A percentile compares a stretch with the other conserved stretches of the same genome.
These are phyloP conservation scores for Xylaria sp. DNA, from an alignment of 2,329 filamentous ascomycete species.

Conservation along the genomic window DNA sequence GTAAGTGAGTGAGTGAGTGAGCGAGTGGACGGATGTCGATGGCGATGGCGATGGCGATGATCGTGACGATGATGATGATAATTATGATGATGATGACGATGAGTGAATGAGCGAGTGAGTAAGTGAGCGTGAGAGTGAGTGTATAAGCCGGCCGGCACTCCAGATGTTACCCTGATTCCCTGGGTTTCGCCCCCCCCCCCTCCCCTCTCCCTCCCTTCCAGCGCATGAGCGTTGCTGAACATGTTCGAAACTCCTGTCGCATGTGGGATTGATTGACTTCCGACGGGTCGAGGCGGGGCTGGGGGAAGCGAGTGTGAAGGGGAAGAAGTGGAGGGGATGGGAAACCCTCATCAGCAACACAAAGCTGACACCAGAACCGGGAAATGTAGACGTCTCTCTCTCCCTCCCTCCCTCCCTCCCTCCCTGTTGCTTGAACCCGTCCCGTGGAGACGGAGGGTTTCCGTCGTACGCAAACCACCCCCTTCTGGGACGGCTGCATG, in stretches of 20 bases:
- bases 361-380: constrained; percentile 16
- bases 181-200: neutral
- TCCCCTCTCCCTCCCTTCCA: neutral
- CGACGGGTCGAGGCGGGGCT: constrained; percentile 19
- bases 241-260: constrained; percentile 33
- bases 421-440: constrained; percentile 2
- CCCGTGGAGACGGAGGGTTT: constrained; percentile 23
- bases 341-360: constrained; percentile 2
- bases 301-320: constrained; percentile 11
- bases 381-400: constrained; percentile 12
- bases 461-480: constrained; percentile 18
- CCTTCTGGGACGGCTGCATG: constrained; percentile 26
- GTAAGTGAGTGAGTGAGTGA: constrained; percentile 10
- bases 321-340: constrained; percentile 17
- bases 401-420: neutral
- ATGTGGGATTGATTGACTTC: constrained; percentile 32
- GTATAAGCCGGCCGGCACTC: constrained; percentile 22
- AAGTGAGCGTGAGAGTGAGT: constrained; percentile 9
- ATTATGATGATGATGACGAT: neutral
- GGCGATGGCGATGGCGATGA: neutral
- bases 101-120: constrained; percentile 6
- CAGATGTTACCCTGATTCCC: constrained; percentile 16
- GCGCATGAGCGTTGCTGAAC: constrained; percentile 12
- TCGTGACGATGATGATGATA: neutral
- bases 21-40: neutral